Base-by-base conservation (phyloP, 1,284 basidiomycete genomes). In the Lentinus polychrous region DNA sequence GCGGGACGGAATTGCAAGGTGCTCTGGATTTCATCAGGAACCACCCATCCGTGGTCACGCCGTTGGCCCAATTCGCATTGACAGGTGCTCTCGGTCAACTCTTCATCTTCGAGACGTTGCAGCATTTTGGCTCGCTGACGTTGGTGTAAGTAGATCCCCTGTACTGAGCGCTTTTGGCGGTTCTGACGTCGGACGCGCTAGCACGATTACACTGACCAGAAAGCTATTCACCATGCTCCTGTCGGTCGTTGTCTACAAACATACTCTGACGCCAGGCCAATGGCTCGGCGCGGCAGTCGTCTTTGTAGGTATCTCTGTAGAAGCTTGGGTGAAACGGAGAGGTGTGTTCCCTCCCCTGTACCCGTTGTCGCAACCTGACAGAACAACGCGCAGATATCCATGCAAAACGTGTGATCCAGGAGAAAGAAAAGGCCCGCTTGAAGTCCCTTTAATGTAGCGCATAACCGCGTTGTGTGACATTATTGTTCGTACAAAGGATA, bases 161-260 rank as follows among this genome's bases (percentile, higher is more conserved):
- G 0, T 40, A 7, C 43, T 39, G 11, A 10, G 41, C 18, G 36
- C 40, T 35, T 40, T 49, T 18, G 38, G 44, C 41, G 35, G 52
- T 46, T 48, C 20, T 44, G 20, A 20, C 37, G 27, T 24, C 12
- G 45, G 7, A 15, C 12, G 4, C 6, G 1, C 23, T 61, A 91
- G 88, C 46, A 96, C 90, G 35, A 89, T 97, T 58, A 97, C 94
- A 1, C 78, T 99, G 48, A 99, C 95, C n/a, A 79, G 96, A 49
- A 99, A 99, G 70, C 74, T 99, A 62, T 96, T 97, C 66, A 98
- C 95, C 3, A 99, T 99, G 95, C 75, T 99, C 11, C 75, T 99
- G 33, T 94, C 91, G 6, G 94, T 99, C 3, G 66, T 95, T 22
- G 81, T 98, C 0, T 99, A 97, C 66, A 84, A 91, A 57, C 95